phyloP scores from a whole-genome alignment of 2,329 filamentous ascomycete species.

The Diaporthe destruens region DNA sequence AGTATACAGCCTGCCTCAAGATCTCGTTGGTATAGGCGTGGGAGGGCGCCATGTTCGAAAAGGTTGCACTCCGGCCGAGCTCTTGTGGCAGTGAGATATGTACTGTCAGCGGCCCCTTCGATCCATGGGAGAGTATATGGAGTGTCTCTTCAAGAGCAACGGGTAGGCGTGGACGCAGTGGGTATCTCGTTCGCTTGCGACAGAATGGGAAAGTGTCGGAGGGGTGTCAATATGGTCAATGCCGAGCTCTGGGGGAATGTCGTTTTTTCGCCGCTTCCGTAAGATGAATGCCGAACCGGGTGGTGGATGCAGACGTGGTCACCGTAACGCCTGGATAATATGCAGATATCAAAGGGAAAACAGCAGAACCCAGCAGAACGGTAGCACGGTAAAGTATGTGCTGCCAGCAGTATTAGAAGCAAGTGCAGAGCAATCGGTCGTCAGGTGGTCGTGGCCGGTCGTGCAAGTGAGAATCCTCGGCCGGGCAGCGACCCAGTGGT shows the following conservation, averaged over 20 bases:
- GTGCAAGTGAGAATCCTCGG: constrained; percentile 11
- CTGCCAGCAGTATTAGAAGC: constrained; percentile 13
- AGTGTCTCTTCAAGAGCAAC: constrained; percentile 1
- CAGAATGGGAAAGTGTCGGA: neutral
- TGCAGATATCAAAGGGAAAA: constrained; percentile 32
- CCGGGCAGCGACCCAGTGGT: neutral
- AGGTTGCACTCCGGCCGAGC: constrained; percentile 41
- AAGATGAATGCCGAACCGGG: constrained; percentile 7
- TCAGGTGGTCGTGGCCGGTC: neutral
- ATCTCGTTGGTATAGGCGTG: constrained; percentile 63
- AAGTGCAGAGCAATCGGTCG: constrained; percentile 6
- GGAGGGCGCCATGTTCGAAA: constrained; percentile 64
- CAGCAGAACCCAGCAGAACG: neutral
- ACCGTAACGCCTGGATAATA: constrained; percentile 25
- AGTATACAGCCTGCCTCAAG: constrained; percentile 71
- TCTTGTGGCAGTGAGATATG: constrained; percentile 43
- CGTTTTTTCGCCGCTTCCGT: constrained; percentile 18
- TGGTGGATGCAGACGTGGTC: constrained; percentile 36
- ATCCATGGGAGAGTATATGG: constrained; percentile 51
- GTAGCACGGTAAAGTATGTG: constrained; percentile 19
- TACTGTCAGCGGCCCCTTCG: constrained; percentile 44
- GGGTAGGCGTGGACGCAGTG: neutral
- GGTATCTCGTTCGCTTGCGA: constrained; percentile 9
- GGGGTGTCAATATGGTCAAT: neutral
- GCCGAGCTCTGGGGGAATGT: constrained; percentile 1